These are phyloP conservation scores for Rhizopus delemar DNA, from an alignment of 371 early-diverging fungal species.

Conservation along the genomic window DNA sequence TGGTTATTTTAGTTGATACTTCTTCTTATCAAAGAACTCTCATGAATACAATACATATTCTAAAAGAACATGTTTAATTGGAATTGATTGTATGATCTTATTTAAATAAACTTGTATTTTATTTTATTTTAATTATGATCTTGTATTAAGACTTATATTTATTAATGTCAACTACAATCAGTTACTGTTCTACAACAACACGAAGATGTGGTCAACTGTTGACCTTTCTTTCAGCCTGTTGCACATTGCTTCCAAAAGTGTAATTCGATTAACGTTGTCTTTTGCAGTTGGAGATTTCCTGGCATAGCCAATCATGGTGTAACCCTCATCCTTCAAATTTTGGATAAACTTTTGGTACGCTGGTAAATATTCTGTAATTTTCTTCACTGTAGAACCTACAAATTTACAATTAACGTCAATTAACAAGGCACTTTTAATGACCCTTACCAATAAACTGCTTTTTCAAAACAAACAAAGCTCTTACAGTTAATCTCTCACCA, in stretches of 20 bases:
- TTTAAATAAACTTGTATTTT: too few species aligned
- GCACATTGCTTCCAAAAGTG: conserved; percentile 4
- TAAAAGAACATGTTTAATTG: too few species aligned
- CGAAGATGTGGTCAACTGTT: too few species aligned
- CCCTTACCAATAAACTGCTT: conserved; percentile 3
- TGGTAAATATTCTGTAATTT: conserved; percentile 6
- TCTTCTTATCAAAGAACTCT: too few species aligned
- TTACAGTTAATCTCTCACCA: conserved; percentile 1
- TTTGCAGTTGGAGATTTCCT: conserved; percentile 1
- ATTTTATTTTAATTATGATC: too few species aligned
- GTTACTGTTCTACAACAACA: too few species aligned
- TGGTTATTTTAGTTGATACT: too few species aligned
- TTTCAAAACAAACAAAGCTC: background rate
- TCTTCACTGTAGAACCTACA: conserved; percentile 3
- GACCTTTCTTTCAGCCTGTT: conserved; percentile 1
- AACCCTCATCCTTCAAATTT: conserved; percentile 9
- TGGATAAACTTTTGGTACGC: background rate
- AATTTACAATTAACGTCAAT: conserved; percentile 2
- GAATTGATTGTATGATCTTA: too few species aligned
- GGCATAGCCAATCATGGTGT: conserved; percentile 1
- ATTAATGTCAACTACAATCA: too few species aligned
- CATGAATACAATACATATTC: too few species aligned
- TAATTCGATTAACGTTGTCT: conserved; percentile 1
- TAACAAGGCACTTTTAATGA: conserved; percentile 5
- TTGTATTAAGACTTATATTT: too few species aligned